A percentile compares a stretch with the other conserved stretches of the same genome.
phyloP scores from a whole-genome alignment of 2,329 filamentous ascomycete species.

The Diaporthe capsici region DNA sequence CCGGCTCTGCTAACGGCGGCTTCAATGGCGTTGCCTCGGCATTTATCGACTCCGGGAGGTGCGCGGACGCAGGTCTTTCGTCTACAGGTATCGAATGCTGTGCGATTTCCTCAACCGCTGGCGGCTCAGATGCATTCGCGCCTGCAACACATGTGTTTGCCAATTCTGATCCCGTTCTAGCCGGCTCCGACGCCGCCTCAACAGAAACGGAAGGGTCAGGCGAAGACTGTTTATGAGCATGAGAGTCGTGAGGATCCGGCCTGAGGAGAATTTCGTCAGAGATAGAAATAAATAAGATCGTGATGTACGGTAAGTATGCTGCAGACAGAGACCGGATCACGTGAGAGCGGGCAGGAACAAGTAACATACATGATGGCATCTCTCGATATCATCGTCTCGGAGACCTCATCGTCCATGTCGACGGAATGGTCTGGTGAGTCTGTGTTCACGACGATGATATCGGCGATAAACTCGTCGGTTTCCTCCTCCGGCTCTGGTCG shows the following conservation, averaged over 20 bases:
- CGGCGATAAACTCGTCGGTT: slow-evolving; percentile 51
- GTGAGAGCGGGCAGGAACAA: not conserved
- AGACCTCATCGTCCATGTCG: slow-evolving; percentile 47
- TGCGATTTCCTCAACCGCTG: not conserved
- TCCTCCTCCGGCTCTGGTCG: slow-evolving; percentile 8
- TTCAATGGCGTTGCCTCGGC: not conserved
- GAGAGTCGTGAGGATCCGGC: slow-evolving; percentile 16
- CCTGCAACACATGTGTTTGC: not conserved
- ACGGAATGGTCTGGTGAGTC: slow-evolving; percentile 56
- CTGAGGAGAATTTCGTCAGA: slow-evolving; percentile 30
- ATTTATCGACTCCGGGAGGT: not conserved
- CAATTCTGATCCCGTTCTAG: not conserved
- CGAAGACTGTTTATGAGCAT: not conserved
- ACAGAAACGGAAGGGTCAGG: not conserved
- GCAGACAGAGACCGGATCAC: slow-evolving; percentile 12
- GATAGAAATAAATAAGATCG: not conserved
- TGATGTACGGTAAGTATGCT: not conserved
- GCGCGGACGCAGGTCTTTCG: not conserved
- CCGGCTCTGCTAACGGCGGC: not conserved
- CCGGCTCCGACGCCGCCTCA: slow-evolving; percentile 3
- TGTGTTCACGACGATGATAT: slow-evolving; percentile 62
- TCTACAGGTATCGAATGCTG: not conserved
- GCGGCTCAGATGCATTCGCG: slow-evolving; percentile 4
- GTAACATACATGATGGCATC: slow-evolving; percentile 44
- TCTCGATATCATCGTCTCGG: slow-evolving; percentile 42